Percentiles rank a stretch among this genome's conserved stretches.
These are phyloP conservation scores for Aspergillus pseudoterreus DNA, from an alignment of 2,329 filamentous ascomycete species.

Conservation along the genomic window DNA sequence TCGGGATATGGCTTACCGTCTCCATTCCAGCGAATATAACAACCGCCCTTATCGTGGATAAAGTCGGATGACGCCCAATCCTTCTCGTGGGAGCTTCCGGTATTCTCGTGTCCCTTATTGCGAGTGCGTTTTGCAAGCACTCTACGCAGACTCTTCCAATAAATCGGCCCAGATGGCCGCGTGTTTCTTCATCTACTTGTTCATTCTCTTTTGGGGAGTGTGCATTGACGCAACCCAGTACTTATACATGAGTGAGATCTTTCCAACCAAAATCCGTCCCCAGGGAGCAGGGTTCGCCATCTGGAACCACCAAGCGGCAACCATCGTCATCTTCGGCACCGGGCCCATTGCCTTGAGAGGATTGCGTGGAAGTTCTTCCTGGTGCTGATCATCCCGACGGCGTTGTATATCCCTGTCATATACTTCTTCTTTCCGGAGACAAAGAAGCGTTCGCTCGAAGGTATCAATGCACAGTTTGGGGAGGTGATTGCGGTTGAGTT, in stretches of 20 bases:
- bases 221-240: slow-evolving; percentile 45
- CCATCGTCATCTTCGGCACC: slow-evolving; percentile 32
- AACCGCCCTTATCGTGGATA: slow-evolving; percentile 39
- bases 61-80: slow-evolving; percentile 34
- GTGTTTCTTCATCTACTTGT: slow-evolving; percentile 42
- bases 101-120: slow-evolving; percentile 30
- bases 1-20: slow-evolving; percentile 37
- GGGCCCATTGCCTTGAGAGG: slow-evolving; percentile 29
- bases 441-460: slow-evolving; percentile 33
- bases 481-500: slow-evolving; percentile 14
- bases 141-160: slow-evolving; percentile 33
- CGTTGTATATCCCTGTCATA: slow-evolving; percentile 28
- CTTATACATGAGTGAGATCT: slow-evolving; percentile 40
- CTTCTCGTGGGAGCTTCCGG: slow-evolving; percentile 36
- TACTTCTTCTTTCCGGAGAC: slow-evolving; percentile 37
- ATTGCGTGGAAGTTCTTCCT: slow-evolving; percentile 40
- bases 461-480: slow-evolving; percentile 35
- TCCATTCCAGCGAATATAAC: slow-evolving; percentile 40
- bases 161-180: slow-evolving; percentile 32
- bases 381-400: slow-evolving; percentile 31
- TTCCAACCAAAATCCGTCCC: slow-evolving; percentile 38
- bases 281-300: slow-evolving; percentile 38
- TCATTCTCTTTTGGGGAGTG: slow-evolving; percentile 39
- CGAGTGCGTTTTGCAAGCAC: slow-evolving; percentile 33
- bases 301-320: slow-evolving; percentile 32